Evolutionary conservation across 345 rosid genomes (phyloP), one percentile per base, ranked within the genome.

Genomic region (Ricinus communis): DNA sequence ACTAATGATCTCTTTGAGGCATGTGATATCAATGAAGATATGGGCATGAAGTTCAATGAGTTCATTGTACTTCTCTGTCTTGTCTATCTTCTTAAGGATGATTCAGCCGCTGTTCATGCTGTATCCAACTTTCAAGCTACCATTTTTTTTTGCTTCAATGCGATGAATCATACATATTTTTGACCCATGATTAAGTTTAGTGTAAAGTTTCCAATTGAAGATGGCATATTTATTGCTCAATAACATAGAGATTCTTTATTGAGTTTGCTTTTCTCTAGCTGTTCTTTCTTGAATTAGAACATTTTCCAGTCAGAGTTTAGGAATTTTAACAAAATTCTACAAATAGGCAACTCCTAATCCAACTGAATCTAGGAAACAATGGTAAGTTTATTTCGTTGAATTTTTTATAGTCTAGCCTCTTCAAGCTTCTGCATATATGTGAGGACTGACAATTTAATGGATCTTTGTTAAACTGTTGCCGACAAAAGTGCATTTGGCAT

Each of bases 51-150:
- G 52, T 94, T 94, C 87, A 88, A 87, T 28, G 99, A 91, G 74
- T 95, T 92, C 83, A 81, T 95, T 51, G 99, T 95, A 45, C 92
- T 91, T 70, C 93, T 95, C 52, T 90, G 99, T 74, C 97, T 91
- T 19, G 95, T 87, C 56, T 85, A 88, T 83, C 97, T 95, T 79
- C 86, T 95, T 57, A 88, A 92, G 80, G 91, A 83, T 38, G 85
- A 87, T 64, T 84, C 97, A 22, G 62, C 87, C 51, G 86, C 85
- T 60, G 77, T 77, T 59, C 81, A 71, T 27, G 77, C 90, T 67
- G 97, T 91, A 86, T 86, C 87, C 85, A 57, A 46, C 60, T 30
- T 28, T 43, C 28, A 46, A 28, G 30, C 53, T 63, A 40, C 7
- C 43, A 0, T 69, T 47, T 52, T 2, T 56, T 11, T 43, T 43